Conservation (phyloP, 495 filamentous ascomycete species). For the Polyplosphaeria fusca region DNA sequence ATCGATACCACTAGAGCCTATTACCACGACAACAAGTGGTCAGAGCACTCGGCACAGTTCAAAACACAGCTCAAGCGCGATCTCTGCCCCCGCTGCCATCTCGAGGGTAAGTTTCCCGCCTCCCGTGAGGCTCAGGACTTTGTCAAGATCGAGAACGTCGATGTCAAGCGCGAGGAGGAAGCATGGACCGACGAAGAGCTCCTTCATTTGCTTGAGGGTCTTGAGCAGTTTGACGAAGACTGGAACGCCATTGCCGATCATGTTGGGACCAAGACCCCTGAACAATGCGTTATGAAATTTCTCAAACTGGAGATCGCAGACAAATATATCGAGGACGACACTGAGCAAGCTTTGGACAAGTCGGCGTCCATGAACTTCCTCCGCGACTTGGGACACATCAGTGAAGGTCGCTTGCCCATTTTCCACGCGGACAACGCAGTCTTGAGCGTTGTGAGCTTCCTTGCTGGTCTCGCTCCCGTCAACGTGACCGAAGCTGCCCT, state of each 20-base stretch:
- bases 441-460: constrained; percentile 88
- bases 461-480: constrained; percentile 84
- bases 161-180: constrained; percentile 70
- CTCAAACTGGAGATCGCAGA: constrained; percentile 58
- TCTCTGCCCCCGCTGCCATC: constrained; percentile 83
- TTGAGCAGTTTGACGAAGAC: constrained; percentile 90
- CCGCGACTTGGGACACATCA: constrained; percentile 58
- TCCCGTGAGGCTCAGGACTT: constrained; percentile 72
- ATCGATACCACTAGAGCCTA: constrained; percentile 89
- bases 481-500: constrained; percentile 70
- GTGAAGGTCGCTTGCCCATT: constrained; percentile 75
- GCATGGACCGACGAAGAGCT: constrained; percentile 84
- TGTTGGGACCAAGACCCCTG: constrained; percentile 84
- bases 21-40: constrained; percentile 74
- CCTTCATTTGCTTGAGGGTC: constrained; percentile 76
- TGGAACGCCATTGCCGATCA: constrained; percentile 91
- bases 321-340: constrained; percentile 49
- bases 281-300: constrained; percentile 96
- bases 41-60: constrained; percentile 55
- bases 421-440: constrained; percentile 89
- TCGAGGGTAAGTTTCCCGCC: constrained; percentile 72
- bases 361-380: constrained; percentile 46
- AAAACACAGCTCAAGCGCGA: constrained; percentile 62
- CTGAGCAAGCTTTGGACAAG: constrained; percentile 30
- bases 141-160: constrained; percentile 81